phyloP scores from a whole-genome alignment of 345 rosid species.

The Gossypium sturtianum region DNA sequence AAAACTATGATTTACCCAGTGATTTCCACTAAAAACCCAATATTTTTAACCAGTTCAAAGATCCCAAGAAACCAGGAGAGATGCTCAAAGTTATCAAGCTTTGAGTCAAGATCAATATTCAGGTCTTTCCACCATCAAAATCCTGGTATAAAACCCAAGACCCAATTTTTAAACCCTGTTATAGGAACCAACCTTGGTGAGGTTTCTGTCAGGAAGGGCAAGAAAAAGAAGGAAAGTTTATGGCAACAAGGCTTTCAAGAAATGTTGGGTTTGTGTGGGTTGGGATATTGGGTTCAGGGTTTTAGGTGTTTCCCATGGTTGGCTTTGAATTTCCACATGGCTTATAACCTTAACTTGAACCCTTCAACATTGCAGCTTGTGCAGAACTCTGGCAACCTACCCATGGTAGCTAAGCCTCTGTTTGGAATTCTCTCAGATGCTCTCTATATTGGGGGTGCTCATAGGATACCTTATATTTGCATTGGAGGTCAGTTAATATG shows the following conservation, averaged over 20 bases:
- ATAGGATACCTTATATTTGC: slow-evolving; percentile 74
- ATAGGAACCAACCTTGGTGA: slow-evolving; percentile 24
- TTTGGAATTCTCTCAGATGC: slow-evolving; percentile 83
- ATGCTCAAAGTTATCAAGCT: not conserved
- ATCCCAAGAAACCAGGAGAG: slow-evolving; percentile 14
- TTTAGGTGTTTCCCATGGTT: slow-evolving; percentile 94
- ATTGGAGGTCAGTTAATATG: slow-evolving; percentile 65
- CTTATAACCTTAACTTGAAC: slow-evolving; percentile 51
- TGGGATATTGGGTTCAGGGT: slow-evolving; percentile 90
- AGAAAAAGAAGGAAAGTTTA: slow-evolving; percentile 17
- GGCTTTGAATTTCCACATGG: slow-evolving; percentile 86
- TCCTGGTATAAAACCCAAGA: slow-evolving; percentile 15
- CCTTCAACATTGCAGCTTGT: slow-evolving; percentile 84
- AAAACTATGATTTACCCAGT: slow-evolving; percentile 13
- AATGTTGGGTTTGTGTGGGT: slow-evolving; percentile 63
- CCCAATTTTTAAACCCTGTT: slow-evolving; percentile 21
- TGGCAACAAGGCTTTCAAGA: slow-evolving; percentile 41
- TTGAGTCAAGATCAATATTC: not conserved
- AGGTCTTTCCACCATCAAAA: slow-evolving; percentile 13
- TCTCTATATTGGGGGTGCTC: slow-evolving; percentile 57
- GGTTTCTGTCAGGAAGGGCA: slow-evolving; percentile 28
- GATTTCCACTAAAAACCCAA: not conserved
- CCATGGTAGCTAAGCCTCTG: slow-evolving; percentile 89
- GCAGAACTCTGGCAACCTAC: slow-evolving; percentile 70
- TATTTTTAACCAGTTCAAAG: not conserved